Conservation (phyloP, 2,329 filamentous ascomycete genomes). For the Fusarium nematophilum region DNA sequence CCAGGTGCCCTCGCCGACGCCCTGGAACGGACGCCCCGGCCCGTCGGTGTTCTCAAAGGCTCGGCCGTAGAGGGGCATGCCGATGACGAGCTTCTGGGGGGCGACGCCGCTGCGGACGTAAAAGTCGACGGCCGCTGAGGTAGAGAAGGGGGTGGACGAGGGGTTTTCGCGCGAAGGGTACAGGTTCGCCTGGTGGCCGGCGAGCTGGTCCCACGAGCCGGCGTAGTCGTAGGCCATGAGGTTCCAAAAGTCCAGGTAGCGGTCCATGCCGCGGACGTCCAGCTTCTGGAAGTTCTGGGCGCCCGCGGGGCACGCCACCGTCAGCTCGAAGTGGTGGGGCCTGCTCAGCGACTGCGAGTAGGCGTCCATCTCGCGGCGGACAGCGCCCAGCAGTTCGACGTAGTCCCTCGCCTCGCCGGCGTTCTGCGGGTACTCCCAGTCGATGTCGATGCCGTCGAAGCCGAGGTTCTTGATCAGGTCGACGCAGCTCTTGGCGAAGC, state of each 20-base stretch:
- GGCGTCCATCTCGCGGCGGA: conserved; percentile 67
- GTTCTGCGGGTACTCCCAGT: conserved; percentile 75
- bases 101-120: conserved; percentile 76
- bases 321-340: conserved; percentile 70
- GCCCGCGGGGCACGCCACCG: conserved; percentile 73
- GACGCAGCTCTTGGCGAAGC: conserved; percentile 80
- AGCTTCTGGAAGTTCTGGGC: conserved; percentile 71
- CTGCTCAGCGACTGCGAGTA: conserved; percentile 60
- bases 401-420: conserved; percentile 66
- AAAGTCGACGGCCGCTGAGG: conserved; percentile 73
- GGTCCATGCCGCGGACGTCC: conserved; percentile 73
- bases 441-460: conserved; percentile 77
- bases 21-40: conserved; percentile 74
- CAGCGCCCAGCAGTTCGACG: conserved; percentile 68
- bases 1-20: conserved; percentile 83
- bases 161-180: conserved; percentile 69
- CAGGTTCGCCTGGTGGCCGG: conserved; percentile 87
- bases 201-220: conserved; percentile 78
- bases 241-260: conserved; percentile 78
- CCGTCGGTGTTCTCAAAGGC: conserved; percentile 85
- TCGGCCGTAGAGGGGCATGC: conserved; percentile 93
- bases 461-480: conserved; percentile 82
- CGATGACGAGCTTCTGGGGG: conserved; percentile 81
- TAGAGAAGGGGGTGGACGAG: conserved; percentile 80
- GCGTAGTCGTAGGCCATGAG: conserved; percentile 92